Percentiles rank a stretch among this genome's conserved stretches.
These are phyloP conservation scores for Lodderomyces theae DNA, from an alignment of 1,139 yeast species.

Conservation along the genomic window DNA sequence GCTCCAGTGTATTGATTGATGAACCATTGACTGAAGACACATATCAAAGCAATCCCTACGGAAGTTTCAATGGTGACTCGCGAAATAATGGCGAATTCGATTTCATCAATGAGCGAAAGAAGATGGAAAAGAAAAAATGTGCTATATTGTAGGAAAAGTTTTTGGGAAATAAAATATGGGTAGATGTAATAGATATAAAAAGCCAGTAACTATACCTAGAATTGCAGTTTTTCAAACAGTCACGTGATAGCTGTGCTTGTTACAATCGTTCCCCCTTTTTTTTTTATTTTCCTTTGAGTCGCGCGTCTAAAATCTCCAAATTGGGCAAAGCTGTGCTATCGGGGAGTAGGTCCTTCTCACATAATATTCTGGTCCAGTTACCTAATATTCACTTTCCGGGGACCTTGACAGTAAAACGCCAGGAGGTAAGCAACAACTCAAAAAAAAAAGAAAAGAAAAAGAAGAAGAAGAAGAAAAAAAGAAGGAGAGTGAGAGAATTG, in stretches of 20 bases:
- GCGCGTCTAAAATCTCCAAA: neutral
- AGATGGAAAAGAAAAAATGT: constrained; percentile 31
- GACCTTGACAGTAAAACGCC: too few relatives aligned
- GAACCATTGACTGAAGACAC: constrained; percentile 39
- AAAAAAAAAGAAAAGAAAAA: too few relatives aligned
- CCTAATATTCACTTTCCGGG: too few relatives aligned
- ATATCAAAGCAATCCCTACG: constrained; percentile 31
- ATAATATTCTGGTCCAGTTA: neutral
- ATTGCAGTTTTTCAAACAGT: neutral
- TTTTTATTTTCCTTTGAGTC: neutral
- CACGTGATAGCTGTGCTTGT: neutral
- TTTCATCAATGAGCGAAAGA: constrained; percentile 30
- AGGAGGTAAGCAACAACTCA: too few relatives aligned
- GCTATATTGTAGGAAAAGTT: constrained; percentile 28
- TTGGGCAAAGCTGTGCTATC: neutral
- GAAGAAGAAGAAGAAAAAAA: too few relatives aligned
- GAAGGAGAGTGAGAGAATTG: too few relatives aligned
- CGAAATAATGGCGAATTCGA: constrained; percentile 45
- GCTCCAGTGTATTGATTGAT: constrained; percentile 37
- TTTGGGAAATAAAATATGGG: neutral
- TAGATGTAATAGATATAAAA: neutral
- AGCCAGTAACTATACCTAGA: too few relatives aligned
- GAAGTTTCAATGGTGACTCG: constrained; percentile 22
- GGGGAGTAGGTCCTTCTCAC: too few relatives aligned
- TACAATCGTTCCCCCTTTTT: constrained; percentile 2